These are phyloP conservation scores for Euptelea pleiosperma DNA, from an alignment of 164 flowering plant genomes.

Conservation along the genomic window DNA sequence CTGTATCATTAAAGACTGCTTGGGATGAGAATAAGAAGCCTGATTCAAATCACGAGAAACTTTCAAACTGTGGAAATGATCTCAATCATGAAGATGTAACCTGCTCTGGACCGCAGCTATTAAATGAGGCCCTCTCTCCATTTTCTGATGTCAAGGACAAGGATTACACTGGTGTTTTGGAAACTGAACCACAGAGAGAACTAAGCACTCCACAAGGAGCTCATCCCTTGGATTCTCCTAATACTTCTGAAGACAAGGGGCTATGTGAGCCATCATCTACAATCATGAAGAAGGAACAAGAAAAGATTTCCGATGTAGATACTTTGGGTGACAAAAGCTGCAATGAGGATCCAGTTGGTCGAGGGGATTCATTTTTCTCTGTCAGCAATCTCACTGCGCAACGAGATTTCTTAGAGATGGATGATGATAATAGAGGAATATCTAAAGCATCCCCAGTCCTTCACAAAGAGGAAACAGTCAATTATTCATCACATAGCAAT, in stretches of 20 bases:
- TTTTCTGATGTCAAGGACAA: constrained; percentile 17
- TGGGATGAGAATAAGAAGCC: constrained; percentile 32
- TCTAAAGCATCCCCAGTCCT: constrained; percentile 16
- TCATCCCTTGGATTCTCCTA: constrained; percentile 12
- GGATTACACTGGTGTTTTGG: constrained; percentile 8
- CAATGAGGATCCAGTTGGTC: constrained; percentile 5
- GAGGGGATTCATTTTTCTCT: constrained; percentile 6
- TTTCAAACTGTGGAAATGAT: constrained; percentile 14
- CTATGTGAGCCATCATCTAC: constrained; percentile 26
- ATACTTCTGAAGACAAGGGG: constrained; percentile 36
- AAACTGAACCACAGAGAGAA: constrained; percentile 13
- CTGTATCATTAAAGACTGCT: constrained; percentile 22
- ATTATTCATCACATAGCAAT: constrained; percentile 6
- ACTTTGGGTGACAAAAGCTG: constrained; percentile 19
- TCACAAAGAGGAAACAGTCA: constrained; percentile 18
- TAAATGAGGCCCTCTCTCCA: constrained; percentile 10
- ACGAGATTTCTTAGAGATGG: constrained; percentile 7
- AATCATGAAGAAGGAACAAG: constrained; percentile 26
- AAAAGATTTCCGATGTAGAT: constrained; percentile 11
- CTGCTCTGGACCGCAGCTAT: too few relatives aligned
- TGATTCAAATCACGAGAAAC: constrained; percentile 23
- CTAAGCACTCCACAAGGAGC: constrained; percentile 9
- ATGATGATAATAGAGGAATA: constrained; percentile 14
- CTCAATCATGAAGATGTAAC: too few relatives aligned
- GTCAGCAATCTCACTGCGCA: constrained; percentile 11